Evolutionary conservation across 2,329 filamentous ascomycete genomes (phyloP).

Genomic region (Zasmidium angulare): DNA sequence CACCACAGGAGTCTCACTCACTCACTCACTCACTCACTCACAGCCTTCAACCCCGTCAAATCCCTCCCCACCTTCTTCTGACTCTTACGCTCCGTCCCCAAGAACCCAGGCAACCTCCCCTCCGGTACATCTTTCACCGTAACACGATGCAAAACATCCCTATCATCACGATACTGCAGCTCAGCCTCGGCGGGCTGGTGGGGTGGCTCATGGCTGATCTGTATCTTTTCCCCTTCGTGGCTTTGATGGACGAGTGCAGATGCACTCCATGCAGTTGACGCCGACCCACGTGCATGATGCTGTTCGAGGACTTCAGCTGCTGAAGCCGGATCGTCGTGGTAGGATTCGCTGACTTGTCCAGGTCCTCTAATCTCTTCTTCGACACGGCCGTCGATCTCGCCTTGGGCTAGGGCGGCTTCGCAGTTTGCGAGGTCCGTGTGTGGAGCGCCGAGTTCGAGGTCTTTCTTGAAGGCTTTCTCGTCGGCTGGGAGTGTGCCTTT

Average conservation of each 20-base stretch:
- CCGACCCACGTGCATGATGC: not conserved
- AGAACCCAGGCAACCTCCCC: not conserved
- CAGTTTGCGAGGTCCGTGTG: not conserved
- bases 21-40: not conserved
- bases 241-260: not conserved
- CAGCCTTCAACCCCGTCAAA: not conserved
- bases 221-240: conserved; percentile 9
- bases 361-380: not conserved
- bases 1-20: too few species aligned
- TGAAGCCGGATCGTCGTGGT: not conserved
- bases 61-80: not conserved
- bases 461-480: not conserved
- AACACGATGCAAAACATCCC: conserved; percentile 22
- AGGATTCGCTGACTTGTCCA: not conserved
- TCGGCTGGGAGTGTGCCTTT: not conserved
- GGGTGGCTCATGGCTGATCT: conserved; percentile 23
- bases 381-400: conserved; percentile 3
- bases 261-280: too few species aligned
- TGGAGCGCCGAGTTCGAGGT: not conserved
- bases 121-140: conserved; percentile 19
- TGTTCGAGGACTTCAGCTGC: not conserved
- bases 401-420: conserved; percentile 2
- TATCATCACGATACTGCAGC: conserved; percentile 20
- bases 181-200: conserved; percentile 16
- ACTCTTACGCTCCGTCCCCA: not conserved